Conservation (phyloP, 2,329 filamentous ascomycete species). For the Verticillium tricorpus region DNA sequence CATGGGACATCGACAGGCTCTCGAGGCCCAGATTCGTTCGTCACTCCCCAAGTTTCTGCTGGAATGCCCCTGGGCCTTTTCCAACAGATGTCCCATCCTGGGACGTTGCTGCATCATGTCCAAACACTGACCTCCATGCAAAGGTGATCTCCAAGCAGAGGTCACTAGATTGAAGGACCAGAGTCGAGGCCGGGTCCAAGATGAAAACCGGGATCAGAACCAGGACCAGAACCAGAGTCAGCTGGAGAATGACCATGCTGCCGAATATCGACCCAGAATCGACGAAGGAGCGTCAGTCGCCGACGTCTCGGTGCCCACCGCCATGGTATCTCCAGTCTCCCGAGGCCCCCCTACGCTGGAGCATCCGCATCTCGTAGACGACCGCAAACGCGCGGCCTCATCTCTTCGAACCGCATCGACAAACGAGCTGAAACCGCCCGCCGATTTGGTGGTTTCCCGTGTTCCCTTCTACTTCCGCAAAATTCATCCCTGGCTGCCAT, state of each 20-base stretch:
- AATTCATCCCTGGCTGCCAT: slow-evolving; percentile 9
- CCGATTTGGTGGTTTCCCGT: slow-evolving; percentile 1
- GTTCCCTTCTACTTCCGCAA: slow-evolving; percentile 4
- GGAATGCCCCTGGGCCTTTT: too few relatives aligned
- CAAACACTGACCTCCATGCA: too few relatives aligned
- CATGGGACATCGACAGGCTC: slow-evolving; percentile 2
- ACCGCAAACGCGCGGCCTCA: neutral
- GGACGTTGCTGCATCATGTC: too few relatives aligned
- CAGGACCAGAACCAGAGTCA: too few relatives aligned
- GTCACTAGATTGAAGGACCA: neutral
- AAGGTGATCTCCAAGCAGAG: neutral
- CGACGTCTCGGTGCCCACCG: too few relatives aligned
- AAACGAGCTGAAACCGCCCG: slow-evolving; percentile 1
- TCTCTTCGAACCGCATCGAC: slow-evolving; percentile 1
- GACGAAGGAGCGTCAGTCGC: neutral
- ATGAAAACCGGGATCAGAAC: too few relatives aligned
- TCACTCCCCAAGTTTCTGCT: neutral
- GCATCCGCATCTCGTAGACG: neutral
- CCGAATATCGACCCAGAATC: too few relatives aligned
- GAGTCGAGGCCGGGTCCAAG: too few relatives aligned
- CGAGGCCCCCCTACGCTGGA: neutral
- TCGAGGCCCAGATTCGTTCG: slow-evolving; percentile 5
- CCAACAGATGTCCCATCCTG: too few relatives aligned
- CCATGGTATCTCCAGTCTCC: too few relatives aligned
- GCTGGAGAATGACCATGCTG: too few relatives aligned